A percentile compares a stretch with the other conserved stretches of the same genome.
These are phyloP conservation scores for Lathyrus sativus DNA, from an alignment of 306 rosid species.

Conservation along the genomic window DNA sequence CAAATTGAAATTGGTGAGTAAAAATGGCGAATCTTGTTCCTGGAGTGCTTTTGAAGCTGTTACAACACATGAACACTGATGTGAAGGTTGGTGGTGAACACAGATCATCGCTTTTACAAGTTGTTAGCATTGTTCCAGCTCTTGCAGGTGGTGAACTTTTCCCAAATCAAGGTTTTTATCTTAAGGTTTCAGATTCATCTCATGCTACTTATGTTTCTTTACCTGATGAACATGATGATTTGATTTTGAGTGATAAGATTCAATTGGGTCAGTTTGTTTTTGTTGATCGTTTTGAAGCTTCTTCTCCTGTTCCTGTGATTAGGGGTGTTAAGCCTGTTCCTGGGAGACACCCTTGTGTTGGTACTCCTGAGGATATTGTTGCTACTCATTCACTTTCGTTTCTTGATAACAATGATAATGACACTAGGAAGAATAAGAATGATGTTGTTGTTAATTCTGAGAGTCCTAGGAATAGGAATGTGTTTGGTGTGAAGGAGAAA, in stretches of 20 bases:
- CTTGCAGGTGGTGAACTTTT: conserved; percentile 92
- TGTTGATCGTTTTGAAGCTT: conserved; percentile 80
- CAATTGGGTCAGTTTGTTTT: conserved; percentile 95
- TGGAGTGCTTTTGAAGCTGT: conserved; percentile 88
- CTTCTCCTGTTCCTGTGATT: conserved; percentile 88
- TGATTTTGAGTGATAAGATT: conserved; percentile 92
- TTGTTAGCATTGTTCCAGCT: conserved; percentile 95
- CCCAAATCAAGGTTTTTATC: conserved; percentile 89
- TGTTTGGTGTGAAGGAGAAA: conserved; percentile 45
- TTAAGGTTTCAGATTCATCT: conserved; percentile 93
- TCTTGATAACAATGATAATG: conserved; percentile 35
- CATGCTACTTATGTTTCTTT: conserved; percentile 95
- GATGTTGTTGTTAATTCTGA: conserved; percentile 40
- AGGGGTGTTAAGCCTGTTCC: conserved; percentile 89
- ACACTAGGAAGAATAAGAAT: neutral
- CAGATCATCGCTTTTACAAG: conserved; percentile 84
- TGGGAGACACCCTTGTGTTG: conserved; percentile 95
- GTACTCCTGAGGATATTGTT: conserved; percentile 93
- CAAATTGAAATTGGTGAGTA: conserved; percentile 49
- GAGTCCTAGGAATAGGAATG: conserved; percentile 43
- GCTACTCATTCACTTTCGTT: conserved; percentile 77
- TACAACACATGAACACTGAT: conserved; percentile 95
- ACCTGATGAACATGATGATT: conserved; percentile 94
- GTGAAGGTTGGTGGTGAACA: conserved; percentile 94
- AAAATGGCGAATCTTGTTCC: conserved; percentile 96